These are phyloP conservation scores for Lumnitzera littorea DNA, from an alignment of 345 rosid species.

Conservation along the genomic window DNA sequence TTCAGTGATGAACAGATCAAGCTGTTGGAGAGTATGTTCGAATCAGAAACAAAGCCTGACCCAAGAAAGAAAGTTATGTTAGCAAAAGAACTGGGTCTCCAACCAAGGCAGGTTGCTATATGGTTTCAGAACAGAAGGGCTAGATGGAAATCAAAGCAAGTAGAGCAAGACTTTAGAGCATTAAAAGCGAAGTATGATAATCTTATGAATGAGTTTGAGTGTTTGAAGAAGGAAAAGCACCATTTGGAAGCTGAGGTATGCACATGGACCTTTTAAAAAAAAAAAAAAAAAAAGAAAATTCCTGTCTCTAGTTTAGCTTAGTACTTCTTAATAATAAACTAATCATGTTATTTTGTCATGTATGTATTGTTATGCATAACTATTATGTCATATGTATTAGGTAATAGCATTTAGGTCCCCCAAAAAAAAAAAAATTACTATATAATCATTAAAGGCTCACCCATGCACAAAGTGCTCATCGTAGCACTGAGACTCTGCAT, in stretches of 20 bases:
- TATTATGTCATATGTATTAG: too few species aligned
- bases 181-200: slow-evolving; percentile 46
- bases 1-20: slow-evolving; percentile 66
- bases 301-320: neutral
- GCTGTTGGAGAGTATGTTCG: slow-evolving; percentile 58
- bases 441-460: too few species aligned
- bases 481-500: too few species aligned
- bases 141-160: slow-evolving; percentile 72
- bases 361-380: too few species aligned
- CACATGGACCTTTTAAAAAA: too few species aligned
- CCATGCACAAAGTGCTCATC: too few species aligned
- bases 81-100: slow-evolving; percentile 65
- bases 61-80: slow-evolving; percentile 59
- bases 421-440: too few species aligned
- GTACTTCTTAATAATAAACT: too few species aligned
- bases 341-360: too few species aligned
- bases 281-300: neutral
- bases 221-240: slow-evolving; percentile 53
- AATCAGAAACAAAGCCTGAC: slow-evolving; percentile 67
- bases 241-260: slow-evolving; percentile 53
- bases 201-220: slow-evolving; percentile 45
- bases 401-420: too few species aligned
- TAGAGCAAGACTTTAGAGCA: slow-evolving; percentile 50
- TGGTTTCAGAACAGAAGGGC: slow-evolving; percentile 93
- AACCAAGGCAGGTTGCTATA: slow-evolving; percentile 84